Evolutionary conservation across 2,329 filamentous ascomycete species (phyloP).

Genomic region (Apiospora malaysiana): DNA sequence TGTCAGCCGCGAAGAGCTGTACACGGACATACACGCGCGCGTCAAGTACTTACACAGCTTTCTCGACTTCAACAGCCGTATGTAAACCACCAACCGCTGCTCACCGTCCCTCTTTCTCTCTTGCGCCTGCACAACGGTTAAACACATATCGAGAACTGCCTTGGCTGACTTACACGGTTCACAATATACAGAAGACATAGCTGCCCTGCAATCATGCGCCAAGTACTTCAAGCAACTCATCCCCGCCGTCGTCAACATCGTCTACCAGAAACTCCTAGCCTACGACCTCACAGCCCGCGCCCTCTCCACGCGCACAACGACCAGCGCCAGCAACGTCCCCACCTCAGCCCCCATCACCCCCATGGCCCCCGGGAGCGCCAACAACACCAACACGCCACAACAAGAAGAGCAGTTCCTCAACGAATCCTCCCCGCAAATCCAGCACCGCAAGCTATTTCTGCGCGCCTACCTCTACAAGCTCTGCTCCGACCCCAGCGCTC

Average conservation of each 20-base stretch:
- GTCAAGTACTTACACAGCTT: slow-evolving; percentile 78
- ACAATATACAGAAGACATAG: slow-evolving; percentile 73
- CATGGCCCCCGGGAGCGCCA: background rate
- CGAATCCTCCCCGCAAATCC: slow-evolving; percentile 76
- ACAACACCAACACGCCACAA: background rate
- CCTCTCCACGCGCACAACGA: slow-evolving; percentile 68
- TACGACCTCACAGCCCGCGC: slow-evolving; percentile 84
- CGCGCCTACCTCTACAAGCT: slow-evolving; percentile 78
- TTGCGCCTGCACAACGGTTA: no score
- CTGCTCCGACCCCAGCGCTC: slow-evolving; percentile 74
- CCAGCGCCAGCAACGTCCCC: slow-evolving; percentile 67
- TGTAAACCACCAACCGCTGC: no score
- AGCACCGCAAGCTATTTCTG: slow-evolving; percentile 78
- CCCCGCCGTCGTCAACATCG: slow-evolving; percentile 81
- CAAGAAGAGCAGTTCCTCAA: slow-evolving; percentile 59
- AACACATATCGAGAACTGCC: no score
- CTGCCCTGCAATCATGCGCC: slow-evolving; percentile 69
- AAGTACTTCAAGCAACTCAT: slow-evolving; percentile 85
- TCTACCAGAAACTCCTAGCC: slow-evolving; percentile 80
- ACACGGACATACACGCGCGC: slow-evolving; percentile 71
- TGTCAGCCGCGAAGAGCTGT: slow-evolving; percentile 73
- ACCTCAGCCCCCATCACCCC: background rate
- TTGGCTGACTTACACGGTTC: slow-evolving; percentile 25
- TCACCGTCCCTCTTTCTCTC: background rate
- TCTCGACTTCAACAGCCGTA: slow-evolving; percentile 75